Percentiles rank a stretch among this genome's conserved stretches.
Conservation (phyloP, 306 rosid genomes). For the Styphnolobium japonicum region DNA sequence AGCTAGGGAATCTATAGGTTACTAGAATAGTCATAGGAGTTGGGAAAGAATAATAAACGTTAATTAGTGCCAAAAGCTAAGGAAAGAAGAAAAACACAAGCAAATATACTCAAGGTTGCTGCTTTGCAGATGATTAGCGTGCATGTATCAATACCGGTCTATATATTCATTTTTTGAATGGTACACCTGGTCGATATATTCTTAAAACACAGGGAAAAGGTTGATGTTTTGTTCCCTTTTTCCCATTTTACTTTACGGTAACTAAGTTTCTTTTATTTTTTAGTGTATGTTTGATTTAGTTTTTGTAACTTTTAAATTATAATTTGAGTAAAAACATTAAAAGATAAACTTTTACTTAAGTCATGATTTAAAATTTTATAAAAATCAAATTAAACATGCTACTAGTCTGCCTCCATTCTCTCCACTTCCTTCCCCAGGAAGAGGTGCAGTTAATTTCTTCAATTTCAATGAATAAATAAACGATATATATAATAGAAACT, state of each 20-base stretch:
- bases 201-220: not conserved
- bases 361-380: no score
- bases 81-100: conserved; percentile 4
- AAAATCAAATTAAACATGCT: no score
- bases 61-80: not conserved
- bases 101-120: not conserved
- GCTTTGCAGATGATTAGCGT: not conserved
- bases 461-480: not conserved
- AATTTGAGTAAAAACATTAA: no score
- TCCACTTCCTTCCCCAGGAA: not conserved
- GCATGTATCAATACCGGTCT: not conserved
- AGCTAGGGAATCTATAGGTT: conserved; percentile 38
- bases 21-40: conserved; percentile 32
- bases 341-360: no score
- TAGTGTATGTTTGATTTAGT: no score
- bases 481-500: not conserved
- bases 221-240: not conserved
- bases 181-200: not conserved
- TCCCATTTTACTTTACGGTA: not conserved
- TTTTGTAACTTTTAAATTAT: no score
- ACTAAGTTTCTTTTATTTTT: no score
- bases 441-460: not conserved
- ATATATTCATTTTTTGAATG: not conserved
- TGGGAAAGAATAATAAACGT: conserved; percentile 3
- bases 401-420: not conserved